Evolutionary conservation across 768 basidiomycete species (phyloP).

Genomic region (Lentinula detonsa): DNA sequence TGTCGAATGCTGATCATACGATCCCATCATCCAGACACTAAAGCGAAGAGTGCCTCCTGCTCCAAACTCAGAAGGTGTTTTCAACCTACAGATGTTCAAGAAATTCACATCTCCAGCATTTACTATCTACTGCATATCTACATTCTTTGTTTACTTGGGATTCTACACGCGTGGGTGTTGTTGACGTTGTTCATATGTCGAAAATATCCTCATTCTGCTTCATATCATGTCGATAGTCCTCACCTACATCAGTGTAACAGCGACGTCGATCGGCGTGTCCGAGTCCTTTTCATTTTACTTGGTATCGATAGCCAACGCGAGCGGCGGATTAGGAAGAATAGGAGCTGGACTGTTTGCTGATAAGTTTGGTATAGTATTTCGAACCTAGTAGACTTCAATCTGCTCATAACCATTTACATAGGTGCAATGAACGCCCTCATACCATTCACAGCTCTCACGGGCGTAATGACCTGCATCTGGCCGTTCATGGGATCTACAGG

Average conservation of each 20-base stretch:
- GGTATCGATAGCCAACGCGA: conserved; percentile 61
- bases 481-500: conserved; percentile 26
- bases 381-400: neutral
- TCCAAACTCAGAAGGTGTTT: conserved; percentile 40
- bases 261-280: conserved; percentile 41
- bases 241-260: conserved; percentile 61
- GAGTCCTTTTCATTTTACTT: conserved; percentile 55
- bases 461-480: conserved; percentile 37
- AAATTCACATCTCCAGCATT: conserved; percentile 41
- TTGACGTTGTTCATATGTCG: neutral
- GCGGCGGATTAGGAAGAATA: conserved; percentile 58
- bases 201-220: conserved; percentile 13
- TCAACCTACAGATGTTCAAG: conserved; percentile 51
- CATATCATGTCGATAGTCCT: conserved; percentile 36
- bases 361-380: conserved; percentile 34
- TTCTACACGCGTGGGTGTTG: conserved; percentile 51
- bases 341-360: conserved; percentile 50
- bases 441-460: conserved; percentile 44
- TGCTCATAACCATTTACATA: conserved; percentile 14
- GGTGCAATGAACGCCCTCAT: conserved; percentile 67
- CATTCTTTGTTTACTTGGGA: conserved; percentile 56
- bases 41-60: conserved; percentile 46
- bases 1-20: conserved; percentile 23
- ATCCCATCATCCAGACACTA: conserved; percentile 7
- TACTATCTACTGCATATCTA: conserved; percentile 50